phyloP scores from a whole-genome alignment of 2,329 filamentous ascomycete species.

The Xylaria sp. region DNA sequence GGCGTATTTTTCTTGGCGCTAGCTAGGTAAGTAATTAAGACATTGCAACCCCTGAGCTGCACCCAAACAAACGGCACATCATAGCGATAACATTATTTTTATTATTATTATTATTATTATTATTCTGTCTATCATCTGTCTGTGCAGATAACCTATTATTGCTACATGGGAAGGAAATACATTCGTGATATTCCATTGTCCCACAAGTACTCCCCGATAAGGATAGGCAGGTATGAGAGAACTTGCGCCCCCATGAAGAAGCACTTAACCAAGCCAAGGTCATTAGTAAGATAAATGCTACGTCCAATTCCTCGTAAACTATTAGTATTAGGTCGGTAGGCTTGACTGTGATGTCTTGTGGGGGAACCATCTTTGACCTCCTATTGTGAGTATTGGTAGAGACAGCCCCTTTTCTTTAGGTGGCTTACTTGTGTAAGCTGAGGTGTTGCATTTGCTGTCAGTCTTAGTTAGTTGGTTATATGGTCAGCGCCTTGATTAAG shows the following conservation, averaged over 20 bases:
- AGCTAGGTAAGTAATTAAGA: not conserved
- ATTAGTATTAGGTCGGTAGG: no score
- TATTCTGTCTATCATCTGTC: not conserved
- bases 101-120: no score
- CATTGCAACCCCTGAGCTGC: slow-evolving; percentile 16
- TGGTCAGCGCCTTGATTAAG: not conserved
- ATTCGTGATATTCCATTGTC: no score
- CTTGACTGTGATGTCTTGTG: no score
- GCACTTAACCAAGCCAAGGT: no score
- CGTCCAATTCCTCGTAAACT: no score
- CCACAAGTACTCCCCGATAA: no score
- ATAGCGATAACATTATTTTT: slow-evolving; percentile 24
- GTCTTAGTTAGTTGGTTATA: not conserved
- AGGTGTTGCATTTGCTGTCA: not conserved
- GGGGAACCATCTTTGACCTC: not conserved
- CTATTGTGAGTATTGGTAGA: not conserved
- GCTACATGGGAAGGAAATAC: not conserved
- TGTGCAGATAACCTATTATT: not conserved
- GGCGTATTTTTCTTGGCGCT: slow-evolving; percentile 22
- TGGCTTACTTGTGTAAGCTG: not conserved
- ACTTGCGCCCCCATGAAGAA: no score
- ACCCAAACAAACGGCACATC: not conserved
- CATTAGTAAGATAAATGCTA: no score
- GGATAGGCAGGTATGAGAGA: no score
- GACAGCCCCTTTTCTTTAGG: not conserved